These are phyloP conservation scores for Tulasnella sp. DNA, from an alignment of 768 basidiomycete genomes.

Conservation along the genomic window DNA sequence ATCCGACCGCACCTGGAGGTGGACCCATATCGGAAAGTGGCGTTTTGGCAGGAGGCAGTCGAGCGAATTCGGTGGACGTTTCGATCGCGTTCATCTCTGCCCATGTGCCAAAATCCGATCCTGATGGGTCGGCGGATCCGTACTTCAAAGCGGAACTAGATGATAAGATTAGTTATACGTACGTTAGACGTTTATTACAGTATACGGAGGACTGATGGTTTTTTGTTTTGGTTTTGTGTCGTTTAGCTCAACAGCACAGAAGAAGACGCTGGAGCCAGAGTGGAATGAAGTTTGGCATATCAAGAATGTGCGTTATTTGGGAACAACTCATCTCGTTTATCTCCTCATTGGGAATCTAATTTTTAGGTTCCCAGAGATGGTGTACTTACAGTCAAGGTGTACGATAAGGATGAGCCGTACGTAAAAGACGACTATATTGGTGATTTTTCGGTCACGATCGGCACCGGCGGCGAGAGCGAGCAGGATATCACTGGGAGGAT, in stretches of 20 bases:
- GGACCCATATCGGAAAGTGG: no score
- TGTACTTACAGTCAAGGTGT: slow-evolving; percentile 46
- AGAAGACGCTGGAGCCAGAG: slow-evolving; percentile 46
- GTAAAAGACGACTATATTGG: slow-evolving; percentile 56
- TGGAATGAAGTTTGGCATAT: slow-evolving; percentile 71
- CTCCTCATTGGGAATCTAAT: no score
- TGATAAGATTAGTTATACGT: slow-evolving; percentile 53
- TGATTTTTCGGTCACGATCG: slow-evolving; percentile 30
- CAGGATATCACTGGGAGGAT: slow-evolving; percentile 47
- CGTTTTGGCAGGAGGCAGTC: no score
- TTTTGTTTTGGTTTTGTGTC: neutral
- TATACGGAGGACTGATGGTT: neutral
- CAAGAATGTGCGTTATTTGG: slow-evolving; percentile 46
- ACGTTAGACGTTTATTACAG: slow-evolving; percentile 23
- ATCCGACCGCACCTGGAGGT: no score
- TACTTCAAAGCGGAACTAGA: slow-evolving; percentile 64
- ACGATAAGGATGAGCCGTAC: slow-evolving; percentile 55
- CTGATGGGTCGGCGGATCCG: slow-evolving; percentile 47
- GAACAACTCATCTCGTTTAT: no score
- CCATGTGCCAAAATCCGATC: no score
- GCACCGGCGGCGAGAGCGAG: slow-evolving; percentile 52
- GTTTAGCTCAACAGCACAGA: slow-evolving; percentile 53
- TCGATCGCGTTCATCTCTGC: no score
- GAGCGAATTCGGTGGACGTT: no score
- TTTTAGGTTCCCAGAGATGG: slow-evolving; percentile 43